phyloP scores from a whole-genome alignment of 257 asterid genomes.

The Haberlea rhodopensis region DNA sequence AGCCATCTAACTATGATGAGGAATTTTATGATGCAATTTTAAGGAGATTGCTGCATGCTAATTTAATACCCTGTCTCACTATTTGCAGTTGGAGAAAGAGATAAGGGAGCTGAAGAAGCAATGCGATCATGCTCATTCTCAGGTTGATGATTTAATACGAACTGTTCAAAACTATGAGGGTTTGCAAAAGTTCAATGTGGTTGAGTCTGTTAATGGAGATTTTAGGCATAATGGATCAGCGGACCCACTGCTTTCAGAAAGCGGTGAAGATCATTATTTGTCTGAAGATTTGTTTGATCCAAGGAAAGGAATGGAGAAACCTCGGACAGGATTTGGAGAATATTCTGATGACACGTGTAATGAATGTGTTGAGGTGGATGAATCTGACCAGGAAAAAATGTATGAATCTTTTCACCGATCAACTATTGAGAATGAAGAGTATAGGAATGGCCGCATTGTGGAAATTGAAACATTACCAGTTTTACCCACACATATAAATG shows the following conservation, averaged over 20 bases:
- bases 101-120: slow-evolving; percentile 39
- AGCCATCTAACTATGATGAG: too few relatives aligned
- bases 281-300: slow-evolving; percentile 42
- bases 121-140: slow-evolving; percentile 47
- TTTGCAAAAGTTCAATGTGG: too few relatives aligned
- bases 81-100: slow-evolving; percentile 45
- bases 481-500: slow-evolving; percentile 38
- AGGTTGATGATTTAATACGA: slow-evolving; percentile 29
- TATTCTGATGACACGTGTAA: slow-evolving; percentile 58
- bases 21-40: too few relatives aligned
- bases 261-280: slow-evolving; percentile 31
- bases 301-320: slow-evolving; percentile 33
- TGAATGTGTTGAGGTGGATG: slow-evolving; percentile 60
- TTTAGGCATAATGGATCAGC: slow-evolving; percentile 23
- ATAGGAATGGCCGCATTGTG: slow-evolving; percentile 27
- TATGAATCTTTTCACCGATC: slow-evolving; percentile 34
- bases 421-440: slow-evolving; percentile 42
- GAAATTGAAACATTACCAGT: slow-evolving; percentile 34
- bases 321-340: slow-evolving; percentile 36
- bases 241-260: slow-evolving; percentile 20
- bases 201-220: slow-evolving; percentile 28
- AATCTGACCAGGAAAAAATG: slow-evolving; percentile 35
- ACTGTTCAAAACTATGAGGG: too few relatives aligned
- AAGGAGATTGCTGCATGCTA: not conserved
- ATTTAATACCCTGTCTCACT: not conserved